A percentile compares a stretch with the other conserved stretches of the same genome.
These are phyloP conservation scores for Pseudozyma sp. DNA, from an alignment of 1,284 basidiomycete genomes.

Conservation along the genomic window DNA sequence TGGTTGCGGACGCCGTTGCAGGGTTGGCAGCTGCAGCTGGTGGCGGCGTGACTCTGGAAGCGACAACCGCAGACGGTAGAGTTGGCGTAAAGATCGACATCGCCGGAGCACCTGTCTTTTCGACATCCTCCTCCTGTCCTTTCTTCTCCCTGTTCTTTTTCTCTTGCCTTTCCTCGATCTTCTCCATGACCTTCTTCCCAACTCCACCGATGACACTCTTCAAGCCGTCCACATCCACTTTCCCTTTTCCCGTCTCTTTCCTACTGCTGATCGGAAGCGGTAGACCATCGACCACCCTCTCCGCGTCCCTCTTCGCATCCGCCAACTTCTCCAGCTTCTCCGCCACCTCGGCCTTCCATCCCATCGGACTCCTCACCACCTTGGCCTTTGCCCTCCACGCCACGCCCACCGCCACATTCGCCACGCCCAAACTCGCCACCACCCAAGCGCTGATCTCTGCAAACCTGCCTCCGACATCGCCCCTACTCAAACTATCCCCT, in stretches of 20 bases:
- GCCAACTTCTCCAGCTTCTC: slow-evolving; percentile 34
- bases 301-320: slow-evolving; percentile 34
- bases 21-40: neutral
- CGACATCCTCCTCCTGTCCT: slow-evolving; percentile 1
- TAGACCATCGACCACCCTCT: slow-evolving; percentile 22
- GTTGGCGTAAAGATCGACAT: slow-evolving; percentile 21
- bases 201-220: slow-evolving; percentile 1
- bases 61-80: slow-evolving; percentile 23
- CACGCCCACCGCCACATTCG: slow-evolving; percentile 27
- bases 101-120: neutral
- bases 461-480: slow-evolving; percentile 13
- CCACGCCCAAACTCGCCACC: slow-evolving; percentile 26
- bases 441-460: slow-evolving; percentile 31
- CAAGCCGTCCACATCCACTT: neutral
- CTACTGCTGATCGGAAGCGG: slow-evolving; percentile 3
- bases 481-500: slow-evolving; percentile 24
- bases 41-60: neutral
- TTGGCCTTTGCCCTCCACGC: slow-evolving; percentile 40
- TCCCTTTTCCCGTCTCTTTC: neutral
- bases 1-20: neutral
- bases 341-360: slow-evolving; percentile 36
- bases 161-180: slow-evolving; percentile 4
- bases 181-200: neutral
- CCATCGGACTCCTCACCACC: slow-evolving; percentile 26
- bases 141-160: slow-evolving; percentile 4